Percentiles rank a stretch among this genome's conserved stretches.
These are phyloP conservation scores for Capsella rubella DNA, from an alignment of 441 rosid genomes.

Conservation along the genomic window DNA sequence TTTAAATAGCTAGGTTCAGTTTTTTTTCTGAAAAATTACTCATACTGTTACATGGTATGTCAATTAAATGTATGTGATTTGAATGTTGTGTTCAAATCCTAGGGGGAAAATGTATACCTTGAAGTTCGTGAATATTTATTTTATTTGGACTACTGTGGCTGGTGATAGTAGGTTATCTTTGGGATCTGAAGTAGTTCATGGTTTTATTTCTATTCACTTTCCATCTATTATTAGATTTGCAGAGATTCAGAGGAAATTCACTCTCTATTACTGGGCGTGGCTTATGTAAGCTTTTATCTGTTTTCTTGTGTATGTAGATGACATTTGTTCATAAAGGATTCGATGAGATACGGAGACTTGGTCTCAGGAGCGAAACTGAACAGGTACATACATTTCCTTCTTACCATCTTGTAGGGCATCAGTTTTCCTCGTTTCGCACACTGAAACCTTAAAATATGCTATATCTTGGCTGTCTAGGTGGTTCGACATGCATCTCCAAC, in stretches of 20 bases:
- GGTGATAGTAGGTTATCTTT: conserved; percentile 11
- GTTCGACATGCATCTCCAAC: conserved; percentile 79
- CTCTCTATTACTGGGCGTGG: conserved; percentile 19
- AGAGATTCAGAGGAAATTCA: conserved; percentile 21
- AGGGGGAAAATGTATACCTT: conserved; percentile 16
- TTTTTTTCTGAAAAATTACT: background rate
- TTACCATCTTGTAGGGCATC: conserved; percentile 21
- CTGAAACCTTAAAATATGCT: conserved; percentile 33
- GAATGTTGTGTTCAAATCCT: conserved; percentile 7
- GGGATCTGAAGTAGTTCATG: conserved; percentile 19
- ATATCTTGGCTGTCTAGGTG: conserved; percentile 58
- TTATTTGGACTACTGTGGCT: conserved; percentile 29
- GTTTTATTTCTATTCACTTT: conserved; percentile 12
- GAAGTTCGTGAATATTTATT: background rate
- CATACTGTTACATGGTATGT: conserved; percentile 19
- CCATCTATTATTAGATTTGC: conserved; percentile 18
- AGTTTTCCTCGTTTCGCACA: conserved; percentile 14
- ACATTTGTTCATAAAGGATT: conserved; percentile 95
- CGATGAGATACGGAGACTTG: conserved; percentile 95
- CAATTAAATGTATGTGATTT: conserved; percentile 6
- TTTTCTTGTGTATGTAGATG: conserved; percentile 55
- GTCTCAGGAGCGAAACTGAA: conserved; percentile 86
- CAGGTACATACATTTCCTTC: conserved; percentile 60
- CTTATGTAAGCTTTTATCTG: conserved; percentile 29
- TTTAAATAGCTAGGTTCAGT: background rate